phyloP scores from a whole-genome alignment of 495 filamentous ascomycete genomes.

The Aspergillus diversus region DNA sequence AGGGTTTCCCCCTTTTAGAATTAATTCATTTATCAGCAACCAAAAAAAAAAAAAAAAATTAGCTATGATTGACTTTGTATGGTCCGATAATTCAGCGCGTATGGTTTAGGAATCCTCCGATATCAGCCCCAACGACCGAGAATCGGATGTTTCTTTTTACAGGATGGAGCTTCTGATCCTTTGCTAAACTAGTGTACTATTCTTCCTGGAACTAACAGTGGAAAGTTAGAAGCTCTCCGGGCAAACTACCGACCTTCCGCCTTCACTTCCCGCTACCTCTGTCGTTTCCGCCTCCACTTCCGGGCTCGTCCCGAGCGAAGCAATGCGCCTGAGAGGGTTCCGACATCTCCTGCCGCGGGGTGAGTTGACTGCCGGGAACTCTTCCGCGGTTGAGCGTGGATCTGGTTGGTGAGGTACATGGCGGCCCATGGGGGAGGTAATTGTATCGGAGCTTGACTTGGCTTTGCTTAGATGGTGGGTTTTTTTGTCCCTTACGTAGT shows the following conservation, averaged over 20 bases:
- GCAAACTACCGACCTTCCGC: slow-evolving; percentile 18
- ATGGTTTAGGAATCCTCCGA: slow-evolving; percentile 2
- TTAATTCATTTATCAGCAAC: background rate
- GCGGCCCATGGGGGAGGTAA: background rate
- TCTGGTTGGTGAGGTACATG: background rate
- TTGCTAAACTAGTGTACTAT: background rate
- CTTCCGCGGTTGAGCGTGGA: slow-evolving; percentile 10
- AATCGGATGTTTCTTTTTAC: slow-evolving; percentile 8
- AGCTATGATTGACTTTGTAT: slow-evolving; percentile 6
- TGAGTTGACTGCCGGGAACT: background rate
- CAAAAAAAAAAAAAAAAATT: background rate
- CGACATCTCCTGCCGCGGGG: slow-evolving; percentile 11
- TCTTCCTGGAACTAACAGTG: background rate
- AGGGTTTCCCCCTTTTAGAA: no score
- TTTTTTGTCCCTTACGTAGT: background rate
- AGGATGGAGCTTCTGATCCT: background rate
- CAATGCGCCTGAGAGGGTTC: background rate
- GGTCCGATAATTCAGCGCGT: background rate
- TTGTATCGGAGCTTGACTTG: background rate
- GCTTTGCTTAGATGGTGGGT: background rate
- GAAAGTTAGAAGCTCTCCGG: background rate
- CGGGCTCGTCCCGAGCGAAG: slow-evolving; percentile 18
- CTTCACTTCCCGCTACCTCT: slow-evolving; percentile 16
- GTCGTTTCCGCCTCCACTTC: slow-evolving; percentile 6
- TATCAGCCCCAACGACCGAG: slow-evolving; percentile 5